Evolutionary conservation across 2,329 filamentous ascomycete species (phyloP), one percentile per base, ranked within the genome.

Genomic region (Trichoderma sp.): DNA sequence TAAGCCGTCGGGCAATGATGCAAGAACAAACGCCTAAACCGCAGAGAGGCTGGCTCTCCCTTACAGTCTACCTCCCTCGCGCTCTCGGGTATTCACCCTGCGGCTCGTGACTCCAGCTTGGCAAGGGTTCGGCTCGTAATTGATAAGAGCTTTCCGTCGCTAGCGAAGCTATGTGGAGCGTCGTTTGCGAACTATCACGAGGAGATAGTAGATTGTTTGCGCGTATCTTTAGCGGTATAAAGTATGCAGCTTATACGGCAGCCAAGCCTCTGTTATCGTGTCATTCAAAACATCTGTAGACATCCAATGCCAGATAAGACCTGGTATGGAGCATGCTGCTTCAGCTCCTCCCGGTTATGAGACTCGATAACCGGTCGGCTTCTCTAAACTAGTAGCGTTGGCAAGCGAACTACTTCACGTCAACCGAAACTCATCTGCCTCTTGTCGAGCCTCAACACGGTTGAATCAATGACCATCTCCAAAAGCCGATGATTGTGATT

Each of bases 41-140:
- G 34, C 58, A 34, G 45, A 39, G 56, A 47, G 6, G 26, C 12
- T 39, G 26, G 28, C 12, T 54, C 39, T 50, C 39, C 24, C 41
- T 45, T 7, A 24, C 14, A 52, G 48, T 26, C 50, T 62, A 17
- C n/a, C 34, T 10, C 24, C 17, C 5, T 41, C n/a, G n/a, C 48
- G 59, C 60, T 41, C 26, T 55, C 60, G 41, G 48, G 47, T 63
- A 21, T 63, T 5, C 39, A 21, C 48, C 26, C 14, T 39, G 41
- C 5, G 39, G 17, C 50, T 63, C 60, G 50, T 63, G 59, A 62
- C 41, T 30, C 47, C 47, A 28, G 28, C 3, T 39, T 51, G 54
- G 39, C 59, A 39, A 47, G 59, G 59, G 41, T 55, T 7, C 4
- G 15, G 14, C 10, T 62, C 30, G 57, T 21, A 54, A 14, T 45